These are phyloP conservation scores for Pichia pseudocactophila DNA, from an alignment of 805 yeast genomes.

Conservation along the genomic window DNA sequence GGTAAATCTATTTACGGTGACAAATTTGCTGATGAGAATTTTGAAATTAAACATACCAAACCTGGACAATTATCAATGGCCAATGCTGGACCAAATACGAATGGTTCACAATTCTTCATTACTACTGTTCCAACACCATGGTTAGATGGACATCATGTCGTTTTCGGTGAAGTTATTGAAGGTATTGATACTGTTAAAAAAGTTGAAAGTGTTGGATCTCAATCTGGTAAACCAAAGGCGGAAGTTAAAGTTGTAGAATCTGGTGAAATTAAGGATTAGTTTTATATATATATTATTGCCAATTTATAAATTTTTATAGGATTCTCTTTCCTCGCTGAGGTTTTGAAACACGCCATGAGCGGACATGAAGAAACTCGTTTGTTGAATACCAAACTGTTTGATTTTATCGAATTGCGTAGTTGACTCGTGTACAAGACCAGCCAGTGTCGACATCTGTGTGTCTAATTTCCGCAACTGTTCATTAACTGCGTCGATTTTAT, in stretches of 20 bases:
- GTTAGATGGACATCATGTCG: constrained; percentile 93
- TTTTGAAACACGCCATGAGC: constrained; percentile 25
- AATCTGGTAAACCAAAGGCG: constrained; percentile 37
- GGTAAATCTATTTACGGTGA: constrained; percentile 82
- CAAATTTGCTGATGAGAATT: constrained; percentile 73
- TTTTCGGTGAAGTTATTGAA: constrained; percentile 84
- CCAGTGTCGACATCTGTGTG: constrained; percentile 16
- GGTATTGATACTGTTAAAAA: constrained; percentile 82
- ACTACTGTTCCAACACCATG: constrained; percentile 82
- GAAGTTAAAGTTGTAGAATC: constrained; percentile 45
- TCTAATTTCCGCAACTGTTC: constrained; percentile 17
- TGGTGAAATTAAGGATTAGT: constrained; percentile 41
- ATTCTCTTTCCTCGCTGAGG: constrained; percentile 21
- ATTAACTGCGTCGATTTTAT: constrained; percentile 9
- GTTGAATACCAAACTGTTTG: constrained; percentile 21
- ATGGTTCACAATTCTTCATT: constrained; percentile 95
- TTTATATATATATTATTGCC: not conserved
- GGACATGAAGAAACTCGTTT: constrained; percentile 24
- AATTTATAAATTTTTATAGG: not conserved
- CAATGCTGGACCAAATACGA: constrained; percentile 96
- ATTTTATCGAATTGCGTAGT: constrained; percentile 22
- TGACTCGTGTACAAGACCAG: constrained; percentile 16
- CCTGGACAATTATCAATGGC: constrained; percentile 90
- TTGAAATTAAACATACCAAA: constrained; percentile 61
- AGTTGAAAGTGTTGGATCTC: constrained; percentile 58